These are phyloP conservation scores for Trichophyton rubrum DNA, from an alignment of 2,329 filamentous ascomycete species.

Conservation along the genomic window DNA sequence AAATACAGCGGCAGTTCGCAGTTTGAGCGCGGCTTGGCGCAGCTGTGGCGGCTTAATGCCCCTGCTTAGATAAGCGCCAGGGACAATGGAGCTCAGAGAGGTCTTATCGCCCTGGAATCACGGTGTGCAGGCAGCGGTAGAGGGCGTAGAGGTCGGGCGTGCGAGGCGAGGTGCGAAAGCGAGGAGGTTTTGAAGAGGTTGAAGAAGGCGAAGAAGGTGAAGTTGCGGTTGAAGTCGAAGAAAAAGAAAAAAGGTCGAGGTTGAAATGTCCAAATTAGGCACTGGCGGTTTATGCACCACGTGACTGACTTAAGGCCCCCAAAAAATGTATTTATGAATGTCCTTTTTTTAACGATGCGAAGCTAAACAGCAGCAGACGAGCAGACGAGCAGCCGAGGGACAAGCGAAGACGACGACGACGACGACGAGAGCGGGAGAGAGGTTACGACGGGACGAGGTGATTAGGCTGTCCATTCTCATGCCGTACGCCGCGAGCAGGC, in stretches of 20 bases:
- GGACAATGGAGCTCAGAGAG: background rate
- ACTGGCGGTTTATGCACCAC: background rate
- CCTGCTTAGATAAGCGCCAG: slow-evolving; percentile 4
- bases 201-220: background rate
- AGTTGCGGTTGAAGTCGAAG: background rate
- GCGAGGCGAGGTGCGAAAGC: background rate
- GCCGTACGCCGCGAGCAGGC: background rate
- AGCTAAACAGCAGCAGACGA: too few relatives aligned
- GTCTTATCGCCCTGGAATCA: background rate
- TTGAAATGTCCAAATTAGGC: background rate
- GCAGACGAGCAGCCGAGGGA: too few relatives aligned
- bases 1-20: slow-evolving; percentile 4
- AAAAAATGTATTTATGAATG: background rate
- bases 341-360: background rate
- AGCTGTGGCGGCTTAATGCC: background rate
- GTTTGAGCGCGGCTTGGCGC: slow-evolving; percentile 2
- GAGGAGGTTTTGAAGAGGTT: background rate
- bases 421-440: background rate
- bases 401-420: background rate
- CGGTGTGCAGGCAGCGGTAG: background rate
- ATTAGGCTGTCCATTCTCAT: background rate
- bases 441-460: background rate
- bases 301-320: background rate
- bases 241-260: background rate
- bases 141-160: background rate